phyloP scores from a whole-genome alignment of 345 rosid species.

The Erucastrum elatum region DNA sequence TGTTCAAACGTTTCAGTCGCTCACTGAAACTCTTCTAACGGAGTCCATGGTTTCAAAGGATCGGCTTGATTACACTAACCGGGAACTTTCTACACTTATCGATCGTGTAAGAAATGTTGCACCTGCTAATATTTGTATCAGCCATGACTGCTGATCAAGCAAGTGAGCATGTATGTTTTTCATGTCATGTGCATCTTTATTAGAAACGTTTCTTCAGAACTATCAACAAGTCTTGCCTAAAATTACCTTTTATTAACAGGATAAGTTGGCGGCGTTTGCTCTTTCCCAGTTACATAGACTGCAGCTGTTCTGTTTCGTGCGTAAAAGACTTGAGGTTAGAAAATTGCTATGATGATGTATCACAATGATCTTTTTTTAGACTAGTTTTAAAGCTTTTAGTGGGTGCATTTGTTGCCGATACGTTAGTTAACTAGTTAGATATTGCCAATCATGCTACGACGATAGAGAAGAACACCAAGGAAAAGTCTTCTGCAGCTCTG shows the following conservation, averaged over 20 bases:
- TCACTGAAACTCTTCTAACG: slow-evolving; percentile 60
- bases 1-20: slow-evolving; percentile 65
- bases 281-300: slow-evolving; percentile 22
- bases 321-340: slow-evolving; percentile 1
- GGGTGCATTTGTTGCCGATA: not conserved
- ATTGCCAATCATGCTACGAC: not conserved
- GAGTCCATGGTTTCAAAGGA: slow-evolving; percentile 72
- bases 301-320: not conserved
- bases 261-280: not conserved
- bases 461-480: not conserved
- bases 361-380: not conserved
- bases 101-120: slow-evolving; percentile 63
- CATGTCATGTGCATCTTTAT: not conserved
- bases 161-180: slow-evolving; percentile 9
- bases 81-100: slow-evolving; percentile 59
- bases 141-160: slow-evolving; percentile 40
- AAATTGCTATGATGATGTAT: not conserved
- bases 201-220: not conserved
- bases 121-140: slow-evolving; percentile 37
- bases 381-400: not conserved
- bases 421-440: not conserved
- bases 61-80: slow-evolving; percentile 58
- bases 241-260: slow-evolving; percentile 28
- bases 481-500: not conserved
- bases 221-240: slow-evolving; percentile 5